These are phyloP conservation scores for Coemansia sp. DNA, from an alignment of 192 early-diverging fungal species.

Conservation along the genomic window DNA sequence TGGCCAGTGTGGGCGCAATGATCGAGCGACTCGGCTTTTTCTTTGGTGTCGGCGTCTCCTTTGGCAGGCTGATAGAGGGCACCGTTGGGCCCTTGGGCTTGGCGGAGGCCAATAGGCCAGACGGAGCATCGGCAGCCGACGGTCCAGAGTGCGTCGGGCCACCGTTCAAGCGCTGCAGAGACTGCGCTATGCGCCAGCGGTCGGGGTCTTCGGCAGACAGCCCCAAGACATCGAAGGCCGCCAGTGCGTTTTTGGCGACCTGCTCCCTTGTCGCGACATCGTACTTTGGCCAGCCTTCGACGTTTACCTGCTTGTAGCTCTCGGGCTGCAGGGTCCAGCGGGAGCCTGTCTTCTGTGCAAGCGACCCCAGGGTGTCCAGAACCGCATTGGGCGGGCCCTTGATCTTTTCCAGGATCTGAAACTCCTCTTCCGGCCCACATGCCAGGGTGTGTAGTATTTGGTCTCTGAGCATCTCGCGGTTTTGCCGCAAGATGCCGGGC, in stretches of 20 bases:
- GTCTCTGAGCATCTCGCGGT: slow-evolving; percentile 39
- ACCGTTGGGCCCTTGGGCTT: slow-evolving; percentile 1
- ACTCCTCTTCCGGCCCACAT: slow-evolving; percentile 15
- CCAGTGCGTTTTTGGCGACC: slow-evolving; percentile 45
- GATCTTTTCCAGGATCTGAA: slow-evolving; percentile 13
- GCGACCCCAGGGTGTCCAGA: slow-evolving; percentile 16
- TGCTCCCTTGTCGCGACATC: slow-evolving; percentile 29
- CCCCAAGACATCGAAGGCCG: slow-evolving; percentile 56
- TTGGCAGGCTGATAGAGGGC: background rate
- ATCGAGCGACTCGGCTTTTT: slow-evolving; percentile 37
- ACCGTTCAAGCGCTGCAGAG: slow-evolving; percentile 1
- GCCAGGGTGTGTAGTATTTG: slow-evolving; percentile 38
- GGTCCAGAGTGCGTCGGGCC: background rate
- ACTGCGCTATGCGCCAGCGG: slow-evolving; percentile 23
- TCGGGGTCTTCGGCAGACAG: slow-evolving; percentile 52
- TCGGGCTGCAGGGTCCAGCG: slow-evolving; percentile 52
- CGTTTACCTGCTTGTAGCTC: slow-evolving; percentile 52
- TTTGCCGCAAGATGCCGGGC: slow-evolving; percentile 42
- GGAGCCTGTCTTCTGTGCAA: slow-evolving; percentile 14
- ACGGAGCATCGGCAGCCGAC: background rate
- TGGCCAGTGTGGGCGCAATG: slow-evolving; percentile 29
- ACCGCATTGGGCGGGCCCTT: slow-evolving; percentile 19
- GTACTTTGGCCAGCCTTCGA: slow-evolving; percentile 56
- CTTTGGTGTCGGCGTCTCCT: slow-evolving; percentile 15
- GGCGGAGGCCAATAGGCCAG: background rate